Conservation (phyloP, 139 green algal species). For the Coccomyxa sp. region DNA sequence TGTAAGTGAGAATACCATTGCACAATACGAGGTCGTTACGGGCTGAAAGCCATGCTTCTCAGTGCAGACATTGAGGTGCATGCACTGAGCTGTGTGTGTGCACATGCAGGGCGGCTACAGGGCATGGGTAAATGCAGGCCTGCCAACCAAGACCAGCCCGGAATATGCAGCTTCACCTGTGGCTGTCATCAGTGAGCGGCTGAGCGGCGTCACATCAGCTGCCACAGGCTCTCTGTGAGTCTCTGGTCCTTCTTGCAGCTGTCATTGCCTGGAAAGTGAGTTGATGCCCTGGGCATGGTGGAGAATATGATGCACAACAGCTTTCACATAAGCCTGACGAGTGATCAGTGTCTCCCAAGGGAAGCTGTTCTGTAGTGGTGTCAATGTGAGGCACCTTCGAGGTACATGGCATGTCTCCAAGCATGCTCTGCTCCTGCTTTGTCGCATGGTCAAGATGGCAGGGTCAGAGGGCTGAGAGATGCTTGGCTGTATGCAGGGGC, state of each 20-base stretch:
- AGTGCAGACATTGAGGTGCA: neutral
- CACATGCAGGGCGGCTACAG: neutral
- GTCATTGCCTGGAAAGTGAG: neutral
- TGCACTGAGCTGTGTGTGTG: neutral
- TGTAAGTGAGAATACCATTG: neutral
- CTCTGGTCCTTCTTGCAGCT: neutral
- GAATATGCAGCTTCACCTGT: neutral
- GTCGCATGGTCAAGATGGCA: no score
- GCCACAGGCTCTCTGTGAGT: neutral
- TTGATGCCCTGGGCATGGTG: no score
- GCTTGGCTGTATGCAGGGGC: neutral
- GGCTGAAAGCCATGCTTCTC: neutral
- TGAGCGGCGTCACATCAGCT: neutral
- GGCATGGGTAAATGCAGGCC: neutral
- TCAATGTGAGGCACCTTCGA: neutral
- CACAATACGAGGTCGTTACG: neutral
- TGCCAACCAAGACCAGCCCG: neutral
- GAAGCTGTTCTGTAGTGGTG: neutral
- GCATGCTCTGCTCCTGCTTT: no score
- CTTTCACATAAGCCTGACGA: neutral
- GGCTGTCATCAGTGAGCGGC: neutral
- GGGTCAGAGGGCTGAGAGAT: neutral
- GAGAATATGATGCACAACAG: neutral
- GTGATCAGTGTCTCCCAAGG: neutral
- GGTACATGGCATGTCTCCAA: neutral